Evolutionary conservation across 768 basidiomycete genomes (phyloP).

Genomic region (Lactifluus volemus): DNA sequence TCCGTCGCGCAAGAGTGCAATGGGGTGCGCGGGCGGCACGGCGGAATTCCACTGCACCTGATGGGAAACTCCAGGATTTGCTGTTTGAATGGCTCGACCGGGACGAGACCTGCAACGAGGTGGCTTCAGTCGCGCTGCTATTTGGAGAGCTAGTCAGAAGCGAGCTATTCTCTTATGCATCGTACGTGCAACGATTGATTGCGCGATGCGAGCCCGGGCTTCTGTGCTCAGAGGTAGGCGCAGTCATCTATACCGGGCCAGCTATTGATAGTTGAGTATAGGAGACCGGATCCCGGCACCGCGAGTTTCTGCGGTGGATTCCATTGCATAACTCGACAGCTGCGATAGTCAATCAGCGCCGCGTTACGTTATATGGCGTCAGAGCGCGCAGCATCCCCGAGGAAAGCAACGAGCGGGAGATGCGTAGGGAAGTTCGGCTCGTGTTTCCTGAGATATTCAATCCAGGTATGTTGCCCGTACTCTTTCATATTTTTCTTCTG

Average conservation of each 20-base stretch:
- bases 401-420: conserved; percentile 58
- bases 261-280: conserved; percentile 21
- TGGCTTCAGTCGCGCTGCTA: conserved; percentile 53
- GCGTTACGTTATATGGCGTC: conserved; percentile 58
- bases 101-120: conserved; percentile 46
- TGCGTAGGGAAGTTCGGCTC: conserved; percentile 58
- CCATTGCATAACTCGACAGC: conserved; percentile 53
- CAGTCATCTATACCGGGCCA: background rate
- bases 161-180: conserved; percentile 65
- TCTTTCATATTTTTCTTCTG: background rate
- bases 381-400: conserved; percentile 64
- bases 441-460: conserved; percentile 58
- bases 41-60: conserved; percentile 50
- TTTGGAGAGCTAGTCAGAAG: conserved; percentile 64
- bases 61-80: conserved; percentile 61
- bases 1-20: conserved; percentile 52
- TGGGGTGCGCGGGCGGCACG: conserved; percentile 55
- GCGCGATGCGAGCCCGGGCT: conserved; percentile 66
- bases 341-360: conserved; percentile 60
- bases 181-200: conserved; percentile 73
- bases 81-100: conserved; percentile 79
- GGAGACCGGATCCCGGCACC: conserved; percentile 51
- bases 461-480: background rate
- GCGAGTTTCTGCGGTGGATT: conserved; percentile 61
- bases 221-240: conserved; percentile 41